These are phyloP conservation scores for Monosiga brevicollis DNA, from an alignment of 78 protist genomes.

Conservation along the genomic window DNA sequence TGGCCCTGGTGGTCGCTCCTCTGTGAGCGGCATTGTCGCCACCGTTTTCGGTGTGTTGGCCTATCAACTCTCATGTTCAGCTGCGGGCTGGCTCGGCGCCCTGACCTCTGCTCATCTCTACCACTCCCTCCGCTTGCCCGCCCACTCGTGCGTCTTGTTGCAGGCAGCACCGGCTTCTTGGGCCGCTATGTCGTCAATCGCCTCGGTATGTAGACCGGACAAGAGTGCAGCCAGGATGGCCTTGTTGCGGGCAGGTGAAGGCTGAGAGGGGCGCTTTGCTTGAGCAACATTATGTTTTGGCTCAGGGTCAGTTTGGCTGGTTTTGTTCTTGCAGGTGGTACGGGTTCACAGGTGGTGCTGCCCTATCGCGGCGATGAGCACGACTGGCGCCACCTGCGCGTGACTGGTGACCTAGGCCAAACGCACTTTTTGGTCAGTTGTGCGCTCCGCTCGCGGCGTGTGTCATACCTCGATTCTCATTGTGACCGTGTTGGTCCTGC, in stretches of 20 bases:
- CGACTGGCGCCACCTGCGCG: slow-evolving; percentile 24
- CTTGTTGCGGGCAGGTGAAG: too few species aligned
- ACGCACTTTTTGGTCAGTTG: background rate
- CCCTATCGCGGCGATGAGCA: slow-evolving; percentile 43
- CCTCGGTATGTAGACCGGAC: background rate
- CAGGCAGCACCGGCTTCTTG: slow-evolving; percentile 37
- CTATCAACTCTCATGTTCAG: too few species aligned
- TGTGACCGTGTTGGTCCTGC: background rate
- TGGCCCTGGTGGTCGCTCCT: slow-evolving; percentile 49
- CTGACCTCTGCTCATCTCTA: too few species aligned
- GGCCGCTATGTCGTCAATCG: slow-evolving; percentile 31
- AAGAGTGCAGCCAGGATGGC: too few species aligned
- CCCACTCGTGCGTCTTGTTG: too few species aligned
- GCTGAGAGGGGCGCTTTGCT: too few species aligned
- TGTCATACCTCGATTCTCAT: background rate
- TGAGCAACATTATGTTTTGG: background rate
- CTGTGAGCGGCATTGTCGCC: slow-evolving; percentile 39
- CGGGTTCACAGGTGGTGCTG: slow-evolving; percentile 25
- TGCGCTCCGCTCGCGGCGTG: background rate
- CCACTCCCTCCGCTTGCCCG: too few species aligned
- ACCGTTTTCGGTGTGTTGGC: slow-evolving; percentile 67
- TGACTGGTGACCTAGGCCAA: slow-evolving; percentile 55
- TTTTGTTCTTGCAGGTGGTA: background rate
- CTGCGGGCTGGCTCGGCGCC: too few species aligned
- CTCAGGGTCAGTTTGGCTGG: background rate